Base-by-base conservation (phyloP, 148 eudicot genomes). In the Polygonum aviculare region DNA sequence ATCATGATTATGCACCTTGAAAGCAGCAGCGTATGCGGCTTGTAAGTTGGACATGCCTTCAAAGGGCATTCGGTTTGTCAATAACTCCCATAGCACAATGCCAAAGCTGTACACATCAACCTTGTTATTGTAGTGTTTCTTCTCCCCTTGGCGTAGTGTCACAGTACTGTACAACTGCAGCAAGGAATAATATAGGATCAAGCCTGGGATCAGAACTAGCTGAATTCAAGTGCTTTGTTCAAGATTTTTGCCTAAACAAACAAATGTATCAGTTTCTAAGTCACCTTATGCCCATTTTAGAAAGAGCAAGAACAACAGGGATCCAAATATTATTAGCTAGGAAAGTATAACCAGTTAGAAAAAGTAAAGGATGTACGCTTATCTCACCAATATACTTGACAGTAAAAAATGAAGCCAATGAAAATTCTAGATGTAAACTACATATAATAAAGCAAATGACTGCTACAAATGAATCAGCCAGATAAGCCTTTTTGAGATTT, bases 1-100 rank as follows among this genome's bases (percentile, higher is more conserved):
- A 55, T 19, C 11, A 39, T 33, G 18, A 35, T 26, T 63, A 63
- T 12, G 72, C 82, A 90, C 98, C 83, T 90, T 92, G 82, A 94
- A 94, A 73, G 98, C 98, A 65, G 97, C 98, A 69, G 97, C 98
- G 81, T 95, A 95, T 0, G 98, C 97, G n/a, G 97, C 98, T 85
- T 95, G 98, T 74, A 95, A 84, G 88, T 92, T 92, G 45, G 97
- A 92, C 97, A 92, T 95, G 87, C 98, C 98, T 86, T 92, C 97
- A 79, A 95, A 94, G 63, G 98, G 98, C 98, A 78, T 82, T 49
- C 96, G 96, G 62, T 95, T 95, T 22, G 96, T 92, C 81, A 95
- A 62, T 60, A 95, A 76, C 77, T 92, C 98, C 98, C 98, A 95
- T 38, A 95, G 80, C 78, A 95, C 98, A 69, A 95, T 88, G 33